Percentiles rank a stretch among this genome's conserved stretches.
Conservation (phyloP, 768 basidiomycete species). For the Mycena amicta region DNA sequence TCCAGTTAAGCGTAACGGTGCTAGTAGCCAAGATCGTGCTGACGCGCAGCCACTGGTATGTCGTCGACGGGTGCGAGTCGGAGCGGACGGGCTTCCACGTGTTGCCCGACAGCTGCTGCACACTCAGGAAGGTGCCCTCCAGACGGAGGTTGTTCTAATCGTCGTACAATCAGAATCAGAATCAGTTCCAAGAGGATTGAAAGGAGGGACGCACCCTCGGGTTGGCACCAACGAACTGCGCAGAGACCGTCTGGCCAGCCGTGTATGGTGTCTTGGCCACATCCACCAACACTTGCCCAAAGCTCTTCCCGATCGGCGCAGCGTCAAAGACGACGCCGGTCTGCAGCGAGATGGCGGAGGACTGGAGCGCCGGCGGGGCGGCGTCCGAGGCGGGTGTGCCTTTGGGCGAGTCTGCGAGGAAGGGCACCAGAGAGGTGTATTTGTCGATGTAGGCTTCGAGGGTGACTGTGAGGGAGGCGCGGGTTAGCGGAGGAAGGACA, state of each 20-base stretch:
- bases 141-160: constrained; percentile 82
- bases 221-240: constrained; percentile 74
- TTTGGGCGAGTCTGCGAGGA: constrained; percentile 52
- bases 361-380: constrained; percentile 64
- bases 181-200: neutral
- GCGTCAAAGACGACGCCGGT: constrained; percentile 64
- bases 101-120: constrained; percentile 54
- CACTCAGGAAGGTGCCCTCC: constrained; percentile 70
- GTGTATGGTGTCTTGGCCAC: constrained; percentile 53
- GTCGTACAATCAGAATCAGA: constrained; percentile 29
- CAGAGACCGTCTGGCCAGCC: constrained; percentile 60
- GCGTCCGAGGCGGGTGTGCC: constrained; percentile 62
- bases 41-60: constrained; percentile 64
- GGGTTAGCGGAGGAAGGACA: neutral
- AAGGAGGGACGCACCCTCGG: constrained; percentile 44
- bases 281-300: constrained; percentile 64
- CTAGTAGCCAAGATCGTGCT: constrained; percentile 63
- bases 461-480: constrained; percentile 46
- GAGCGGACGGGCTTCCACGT: constrained; percentile 63
- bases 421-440: constrained; percentile 67
- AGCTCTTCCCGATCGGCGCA: constrained; percentile 55
- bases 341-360: constrained; percentile 70
- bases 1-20: constrained; percentile 69
- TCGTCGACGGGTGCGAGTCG: constrained; percentile 81
- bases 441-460: constrained; percentile 82